Base-by-base conservation (phyloP, 331 rosid species). In the Malus hybrid region DNA sequence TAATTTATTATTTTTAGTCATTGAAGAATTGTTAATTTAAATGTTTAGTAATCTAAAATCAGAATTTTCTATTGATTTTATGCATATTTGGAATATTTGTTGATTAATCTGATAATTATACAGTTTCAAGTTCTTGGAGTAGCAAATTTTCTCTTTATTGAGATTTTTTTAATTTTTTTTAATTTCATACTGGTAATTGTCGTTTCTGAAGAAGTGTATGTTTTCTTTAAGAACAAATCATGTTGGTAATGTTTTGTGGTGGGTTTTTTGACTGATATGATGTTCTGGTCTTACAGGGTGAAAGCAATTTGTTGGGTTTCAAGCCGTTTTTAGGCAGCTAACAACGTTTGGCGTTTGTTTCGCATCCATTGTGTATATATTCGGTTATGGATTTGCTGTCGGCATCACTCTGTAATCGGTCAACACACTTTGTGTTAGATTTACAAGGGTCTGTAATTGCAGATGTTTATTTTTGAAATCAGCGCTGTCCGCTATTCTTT, bases 401-500 rank as follows among this genome's bases (percentile, higher is more conserved):
- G 50, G 34, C 56, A 10, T 50, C 61, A 27, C 36, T 60, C 48
- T 68, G 70, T 71, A 67, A 60, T 44, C 27, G 57, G 80, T 68
- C 70, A 74, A 67, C 76, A 32, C 56, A 3, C 34, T 44, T 71
- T 63, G 75, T 76, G 46, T 22, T 60, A 75, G 72, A 60, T 63
- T 61, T 60, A 60, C 44, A 56, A 71, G 56, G 67, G 65, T 42
- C 31, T 77, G 71, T 71, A 65, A 33, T 6, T 69, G 70, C 46
- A 14, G 70, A 76, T 78, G 67, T 79, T 78, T 72, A 64, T 76
- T 79, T 73, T 55, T 67, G 79, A 82, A 74, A 78, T 73, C 67
- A 64, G 56, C 76, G 44, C 80, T 71, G 44, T 84, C 68, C 70
- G 82, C 78, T 44, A 83, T 67, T 79, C 70, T 66, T 80, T 74